Evolutionary conservation across 2,329 filamentous ascomycete genomes (phyloP).

Genomic region (Aureobasidium sp.): DNA sequence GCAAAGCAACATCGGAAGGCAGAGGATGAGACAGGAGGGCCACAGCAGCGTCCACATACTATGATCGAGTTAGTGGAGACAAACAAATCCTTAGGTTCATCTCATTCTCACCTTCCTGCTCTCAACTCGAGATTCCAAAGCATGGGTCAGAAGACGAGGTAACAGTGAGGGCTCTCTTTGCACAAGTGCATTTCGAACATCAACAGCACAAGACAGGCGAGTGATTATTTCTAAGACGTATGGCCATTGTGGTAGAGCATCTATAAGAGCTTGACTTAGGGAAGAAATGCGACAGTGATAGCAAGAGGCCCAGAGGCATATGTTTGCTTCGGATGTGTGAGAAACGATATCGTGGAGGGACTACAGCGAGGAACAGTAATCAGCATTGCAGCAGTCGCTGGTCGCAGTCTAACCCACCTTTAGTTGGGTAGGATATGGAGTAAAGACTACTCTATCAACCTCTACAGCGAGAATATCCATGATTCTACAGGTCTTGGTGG

Average conservation of each 20-base stretch:
- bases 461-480: conserved; percentile 28
- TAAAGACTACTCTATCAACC: conserved; percentile 19
- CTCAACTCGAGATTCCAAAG: conserved; percentile 14
- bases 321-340: conserved; percentile 24
- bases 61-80: conserved; percentile 10
- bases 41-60: conserved; percentile 19
- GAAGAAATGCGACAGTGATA: conserved; percentile 41
- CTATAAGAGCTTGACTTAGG: conserved; percentile 37
- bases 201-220: conserved; percentile 33
- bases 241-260: conserved; percentile 42
- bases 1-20: conserved; percentile 21
- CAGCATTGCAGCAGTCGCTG: background rate
- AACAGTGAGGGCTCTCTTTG: conserved; percentile 23
- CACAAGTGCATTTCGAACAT: conserved; percentile 24
- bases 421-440: conserved; percentile 26
- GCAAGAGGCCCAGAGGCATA: conserved; percentile 38
- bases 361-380: conserved; percentile 16
- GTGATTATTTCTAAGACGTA: conserved; percentile 42
- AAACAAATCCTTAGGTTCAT: background rate
- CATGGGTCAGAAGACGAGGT: conserved; percentile 20
- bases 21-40: conserved; percentile 23
- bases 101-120: conserved; percentile 4
- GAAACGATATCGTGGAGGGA: conserved; percentile 28
- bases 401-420: conserved; percentile 16
- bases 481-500: background rate